A percentile compares a stretch with the other conserved stretches of the same genome.
Conservation (phyloP, 495 filamentous ascomycete genomes). For the Aspergillus sparsus region DNA sequence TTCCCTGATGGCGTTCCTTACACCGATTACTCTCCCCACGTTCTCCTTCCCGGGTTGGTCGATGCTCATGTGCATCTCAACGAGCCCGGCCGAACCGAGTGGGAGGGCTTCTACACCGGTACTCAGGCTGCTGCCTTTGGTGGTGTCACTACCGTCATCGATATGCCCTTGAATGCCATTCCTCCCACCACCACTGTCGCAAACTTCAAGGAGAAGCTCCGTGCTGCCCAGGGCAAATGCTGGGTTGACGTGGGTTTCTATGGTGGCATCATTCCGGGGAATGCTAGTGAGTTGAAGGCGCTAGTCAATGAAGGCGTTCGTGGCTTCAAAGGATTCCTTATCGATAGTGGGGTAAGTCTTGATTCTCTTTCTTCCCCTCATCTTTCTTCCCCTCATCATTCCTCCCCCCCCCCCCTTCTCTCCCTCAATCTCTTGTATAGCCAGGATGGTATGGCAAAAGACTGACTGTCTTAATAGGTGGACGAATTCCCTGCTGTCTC, state of each 20-base stretch:
- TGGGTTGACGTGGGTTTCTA: conserved; percentile 99
- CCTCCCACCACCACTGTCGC: conserved; percentile 90
- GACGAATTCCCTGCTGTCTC: conserved; percentile 94
- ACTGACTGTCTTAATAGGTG: conserved; percentile 53
- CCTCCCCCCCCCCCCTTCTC: conserved; percentile 19
- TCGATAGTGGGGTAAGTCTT: conserved; percentile 85
- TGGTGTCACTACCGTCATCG: conserved; percentile 95
- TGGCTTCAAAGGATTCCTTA: conserved; percentile 97
- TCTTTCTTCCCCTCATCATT: conserved; percentile 10
- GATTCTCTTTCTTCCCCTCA: background rate
- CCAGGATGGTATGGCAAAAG: no score
- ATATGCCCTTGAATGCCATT: conserved; percentile 98
- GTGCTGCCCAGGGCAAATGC: conserved; percentile 84
- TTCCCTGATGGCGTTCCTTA: conserved; percentile 77
- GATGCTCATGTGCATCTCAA: conserved; percentile 98
- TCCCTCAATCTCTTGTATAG: no score
- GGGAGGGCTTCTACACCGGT: conserved; percentile 96
- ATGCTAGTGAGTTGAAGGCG: conserved; percentile 73
- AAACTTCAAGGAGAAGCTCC: conserved; percentile 79
- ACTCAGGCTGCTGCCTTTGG: conserved; percentile 93
- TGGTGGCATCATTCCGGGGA: conserved; percentile 91
- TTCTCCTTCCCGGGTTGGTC: conserved; percentile 88
- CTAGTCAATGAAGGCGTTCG: conserved; percentile 83
- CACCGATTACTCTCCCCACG: conserved; percentile 79
- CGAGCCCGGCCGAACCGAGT: conserved; percentile 95